phyloP scores from a whole-genome alignment of 352 stramenopile species.

The Globisporangium carolinianum region DNA sequence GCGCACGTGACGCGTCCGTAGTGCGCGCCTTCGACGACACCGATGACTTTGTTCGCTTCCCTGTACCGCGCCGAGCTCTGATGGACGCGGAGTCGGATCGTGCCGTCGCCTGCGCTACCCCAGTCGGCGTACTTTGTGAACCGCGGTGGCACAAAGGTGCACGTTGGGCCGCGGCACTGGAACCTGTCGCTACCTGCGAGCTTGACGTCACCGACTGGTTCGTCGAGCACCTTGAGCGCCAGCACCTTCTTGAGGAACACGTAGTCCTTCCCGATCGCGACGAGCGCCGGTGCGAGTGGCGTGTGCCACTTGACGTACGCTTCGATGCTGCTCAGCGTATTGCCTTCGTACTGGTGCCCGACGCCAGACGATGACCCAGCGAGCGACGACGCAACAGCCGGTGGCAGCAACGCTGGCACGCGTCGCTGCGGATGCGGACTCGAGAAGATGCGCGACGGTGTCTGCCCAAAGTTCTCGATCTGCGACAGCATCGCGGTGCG shows the following conservation, averaged over 20 bases:
- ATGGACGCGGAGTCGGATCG: conserved; percentile 60
- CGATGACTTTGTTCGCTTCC: conserved; percentile 57
- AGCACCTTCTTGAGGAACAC: conserved; percentile 60
- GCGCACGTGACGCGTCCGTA: conserved; percentile 48
- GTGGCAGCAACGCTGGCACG: conserved; percentile 27
- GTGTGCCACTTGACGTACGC: conserved; percentile 75
- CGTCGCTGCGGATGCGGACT: conserved; percentile 57
- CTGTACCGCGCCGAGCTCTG: conserved; percentile 44
- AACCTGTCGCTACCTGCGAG: conserved; percentile 50
- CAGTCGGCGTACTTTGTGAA: conserved; percentile 76
- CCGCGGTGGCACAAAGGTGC: conserved; percentile 57
- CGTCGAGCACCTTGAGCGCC: conserved; percentile 26
- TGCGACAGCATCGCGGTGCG: conserved; percentile 87
- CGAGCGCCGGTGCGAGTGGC: conserved; percentile 49
- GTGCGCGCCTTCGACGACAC: conserved; percentile 61
- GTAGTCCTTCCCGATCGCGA: conserved; percentile 76
- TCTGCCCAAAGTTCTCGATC: conserved; percentile 91
- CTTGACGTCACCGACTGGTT: conserved; percentile 46
- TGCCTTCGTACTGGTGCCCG: conserved; percentile 46
- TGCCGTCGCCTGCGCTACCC: conserved; percentile 26
- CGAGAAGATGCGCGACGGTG: conserved; percentile 69
- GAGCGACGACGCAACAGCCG: background rate
- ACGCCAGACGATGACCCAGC: conserved; percentile 4
- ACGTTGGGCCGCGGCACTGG: conserved; percentile 34
- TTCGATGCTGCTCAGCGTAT: conserved; percentile 55